phyloP scores from a whole-genome alignment of 306 rosid species.

The Corylus americana region DNA sequence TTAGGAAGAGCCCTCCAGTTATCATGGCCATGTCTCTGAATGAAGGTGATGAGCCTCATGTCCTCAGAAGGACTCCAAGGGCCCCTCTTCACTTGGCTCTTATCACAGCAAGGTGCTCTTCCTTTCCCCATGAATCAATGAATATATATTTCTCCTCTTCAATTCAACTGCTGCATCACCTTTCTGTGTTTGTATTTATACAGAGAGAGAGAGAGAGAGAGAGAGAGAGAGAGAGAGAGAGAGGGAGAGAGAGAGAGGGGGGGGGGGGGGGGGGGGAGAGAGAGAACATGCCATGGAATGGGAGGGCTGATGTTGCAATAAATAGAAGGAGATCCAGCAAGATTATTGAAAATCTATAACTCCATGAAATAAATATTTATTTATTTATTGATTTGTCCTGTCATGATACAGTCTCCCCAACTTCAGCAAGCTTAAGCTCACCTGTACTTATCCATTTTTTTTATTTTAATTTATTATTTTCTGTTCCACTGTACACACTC shows the following conservation, averaged over 20 bases:
- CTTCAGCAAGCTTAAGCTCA: not conserved
- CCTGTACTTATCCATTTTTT: constrained; percentile 4
- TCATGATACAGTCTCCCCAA: not conserved
- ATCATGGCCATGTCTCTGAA: constrained; percentile 89
- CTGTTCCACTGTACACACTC: not conserved
- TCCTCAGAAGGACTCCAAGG: constrained; percentile 97
- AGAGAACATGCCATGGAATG: constrained; percentile 37
- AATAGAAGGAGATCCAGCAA: constrained; percentile 46
- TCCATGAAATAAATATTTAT: constrained; percentile 2
- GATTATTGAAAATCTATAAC: constrained; percentile 27
- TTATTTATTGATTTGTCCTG: not conserved
- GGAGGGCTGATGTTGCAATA: constrained; percentile 34
- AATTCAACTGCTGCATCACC: not conserved
- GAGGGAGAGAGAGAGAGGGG: constrained; percentile 10
- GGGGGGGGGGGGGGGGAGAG: not conserved
- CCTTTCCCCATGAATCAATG: constrained; percentile 71
- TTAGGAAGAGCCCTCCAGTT: constrained; percentile 96
- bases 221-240: not conserved
- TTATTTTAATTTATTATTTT: not conserved
- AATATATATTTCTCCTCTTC: too few species aligned
- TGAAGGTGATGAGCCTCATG: constrained; percentile 73
- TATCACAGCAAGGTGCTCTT: constrained; percentile 95
- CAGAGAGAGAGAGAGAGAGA: not conserved
- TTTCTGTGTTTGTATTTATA: constrained; percentile 8
- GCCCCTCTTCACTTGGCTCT: constrained; percentile 84